phyloP scores from a whole-genome alignment of 2,329 filamentous ascomycete genomes.

The Nannizzia gypsea region DNA sequence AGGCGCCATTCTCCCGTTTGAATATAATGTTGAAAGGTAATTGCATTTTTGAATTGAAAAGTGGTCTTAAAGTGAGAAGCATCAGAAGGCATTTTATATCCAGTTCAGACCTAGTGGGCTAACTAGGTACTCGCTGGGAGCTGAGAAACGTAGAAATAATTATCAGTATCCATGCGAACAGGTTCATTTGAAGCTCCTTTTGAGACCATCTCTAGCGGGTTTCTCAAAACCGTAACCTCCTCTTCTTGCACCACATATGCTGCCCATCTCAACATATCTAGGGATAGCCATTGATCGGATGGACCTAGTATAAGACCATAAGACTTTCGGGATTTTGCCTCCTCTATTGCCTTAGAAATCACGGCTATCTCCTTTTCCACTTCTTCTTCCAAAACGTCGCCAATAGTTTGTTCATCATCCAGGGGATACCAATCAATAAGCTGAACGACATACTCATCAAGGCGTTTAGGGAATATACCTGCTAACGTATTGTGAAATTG shows the following conservation, averaged over 20 bases:
- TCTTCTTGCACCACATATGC: constrained; percentile 34
- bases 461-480: neutral
- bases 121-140: neutral
- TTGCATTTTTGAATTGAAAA: neutral
- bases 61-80: no score
- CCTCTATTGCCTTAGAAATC: constrained; percentile 15
- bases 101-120: neutral
- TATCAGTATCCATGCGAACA: constrained; percentile 12
- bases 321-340: constrained; percentile 11
- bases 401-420: neutral
- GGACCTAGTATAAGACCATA: constrained; percentile 13
- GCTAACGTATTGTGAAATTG: neutral
- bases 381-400: neutral
- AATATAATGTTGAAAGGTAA: neutral
- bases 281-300: constrained; percentile 24
- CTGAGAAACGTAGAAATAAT: constrained; percentile 29
- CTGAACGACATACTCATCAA: neutral
- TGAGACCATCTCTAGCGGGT: constrained; percentile 24
- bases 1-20: neutral
- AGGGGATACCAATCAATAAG: neutral
- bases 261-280: constrained; percentile 33
- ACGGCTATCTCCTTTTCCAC: neutral
- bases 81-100: no score
- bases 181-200: neutral
- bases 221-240: constrained; percentile 24